These are phyloP conservation scores for Lachnellula cervina DNA, from an alignment of 2,329 filamentous ascomycete species.

Conservation along the genomic window DNA sequence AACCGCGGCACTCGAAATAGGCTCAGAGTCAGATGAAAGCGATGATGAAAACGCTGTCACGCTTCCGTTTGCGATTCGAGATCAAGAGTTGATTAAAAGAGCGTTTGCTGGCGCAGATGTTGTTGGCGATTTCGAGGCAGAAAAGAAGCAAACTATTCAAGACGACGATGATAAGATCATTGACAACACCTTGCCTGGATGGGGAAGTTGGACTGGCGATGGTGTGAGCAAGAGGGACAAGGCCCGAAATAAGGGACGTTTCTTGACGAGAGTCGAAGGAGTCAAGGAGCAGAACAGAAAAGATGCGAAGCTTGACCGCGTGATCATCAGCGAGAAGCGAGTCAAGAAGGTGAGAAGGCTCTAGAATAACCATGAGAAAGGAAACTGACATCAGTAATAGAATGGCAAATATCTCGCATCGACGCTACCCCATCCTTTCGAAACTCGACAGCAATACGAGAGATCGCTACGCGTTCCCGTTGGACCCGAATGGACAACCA, in stretches of 20 bases:
- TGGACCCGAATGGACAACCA: constrained; percentile 94
- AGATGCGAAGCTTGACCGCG: constrained; percentile 75
- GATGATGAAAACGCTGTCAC: constrained; percentile 46
- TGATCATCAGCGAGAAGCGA: constrained; percentile 89
- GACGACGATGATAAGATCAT: constrained; percentile 80
- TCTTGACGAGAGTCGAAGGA: constrained; percentile 64
- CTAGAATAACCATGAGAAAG: background rate
- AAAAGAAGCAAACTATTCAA: constrained; percentile 67
- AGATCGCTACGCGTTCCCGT: constrained; percentile 78
- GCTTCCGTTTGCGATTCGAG: constrained; percentile 53
- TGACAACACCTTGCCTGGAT: constrained; percentile 84
- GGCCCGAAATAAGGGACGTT: constrained; percentile 56
- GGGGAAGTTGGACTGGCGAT: constrained; percentile 87
- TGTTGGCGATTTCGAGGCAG: constrained; percentile 69
- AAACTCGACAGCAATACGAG: constrained; percentile 85
- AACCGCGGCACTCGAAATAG: constrained; percentile 22
- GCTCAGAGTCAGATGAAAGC: constrained; percentile 30
- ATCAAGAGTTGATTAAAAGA: constrained; percentile 66
- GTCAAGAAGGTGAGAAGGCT: constrained; percentile 67
- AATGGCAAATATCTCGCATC: constrained; percentile 84
- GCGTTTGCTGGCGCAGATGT: constrained; percentile 90
- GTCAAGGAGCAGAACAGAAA: constrained; percentile 72
- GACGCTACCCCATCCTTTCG: constrained; percentile 82
- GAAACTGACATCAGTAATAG: constrained; percentile 36
- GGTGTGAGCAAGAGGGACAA: constrained; percentile 69